These are phyloP conservation scores for Detonula confervacea DNA, from an alignment of 352 stramenopile species.

Conservation along the genomic window DNA sequence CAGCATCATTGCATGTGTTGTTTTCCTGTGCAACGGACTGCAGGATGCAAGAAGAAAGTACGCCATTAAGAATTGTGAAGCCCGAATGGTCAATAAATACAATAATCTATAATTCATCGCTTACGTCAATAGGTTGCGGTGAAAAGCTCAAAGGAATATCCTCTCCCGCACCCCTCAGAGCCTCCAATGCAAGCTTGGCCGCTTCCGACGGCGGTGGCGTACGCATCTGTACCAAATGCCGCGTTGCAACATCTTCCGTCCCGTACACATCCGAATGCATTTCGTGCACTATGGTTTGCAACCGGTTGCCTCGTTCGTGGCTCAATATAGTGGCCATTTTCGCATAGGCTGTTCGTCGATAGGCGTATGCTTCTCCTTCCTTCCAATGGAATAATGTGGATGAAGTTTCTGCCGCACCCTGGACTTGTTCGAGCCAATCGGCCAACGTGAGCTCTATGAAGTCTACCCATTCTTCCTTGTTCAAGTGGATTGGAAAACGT, in stretches of 20 bases:
- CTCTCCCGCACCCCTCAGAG: constrained; percentile 61
- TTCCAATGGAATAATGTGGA: constrained; percentile 76
- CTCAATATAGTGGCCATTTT: constrained; percentile 79
- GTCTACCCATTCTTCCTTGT: constrained; percentile 81
- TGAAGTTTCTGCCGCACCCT: constrained; percentile 75
- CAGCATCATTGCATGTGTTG: constrained; percentile 14
- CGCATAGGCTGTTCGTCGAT: constrained; percentile 77
- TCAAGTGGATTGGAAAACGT: constrained; percentile 74
- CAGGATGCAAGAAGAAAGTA: too few species aligned
- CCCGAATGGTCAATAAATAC: too few species aligned
- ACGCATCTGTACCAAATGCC: constrained; percentile 72
- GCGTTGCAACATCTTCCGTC: constrained; percentile 62
- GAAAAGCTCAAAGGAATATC: constrained; percentile 61
- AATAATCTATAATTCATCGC: too few species aligned
- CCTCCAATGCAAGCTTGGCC: constrained; percentile 62
- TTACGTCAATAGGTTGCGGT: constrained; percentile 47
- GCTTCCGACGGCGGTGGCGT: constrained; percentile 76
- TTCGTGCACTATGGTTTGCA: constrained; percentile 41
- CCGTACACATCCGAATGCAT: constrained; percentile 74
- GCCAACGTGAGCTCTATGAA: constrained; percentile 84
- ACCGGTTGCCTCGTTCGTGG: constrained; percentile 50
- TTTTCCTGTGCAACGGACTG: too few species aligned
- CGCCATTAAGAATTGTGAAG: too few species aligned
- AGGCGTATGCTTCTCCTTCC: constrained; percentile 78
- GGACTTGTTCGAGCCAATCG: constrained; percentile 86